phyloP scores from a whole-genome alignment of 345 rosid genomes.

The Orychophragmus violaceus region DNA sequence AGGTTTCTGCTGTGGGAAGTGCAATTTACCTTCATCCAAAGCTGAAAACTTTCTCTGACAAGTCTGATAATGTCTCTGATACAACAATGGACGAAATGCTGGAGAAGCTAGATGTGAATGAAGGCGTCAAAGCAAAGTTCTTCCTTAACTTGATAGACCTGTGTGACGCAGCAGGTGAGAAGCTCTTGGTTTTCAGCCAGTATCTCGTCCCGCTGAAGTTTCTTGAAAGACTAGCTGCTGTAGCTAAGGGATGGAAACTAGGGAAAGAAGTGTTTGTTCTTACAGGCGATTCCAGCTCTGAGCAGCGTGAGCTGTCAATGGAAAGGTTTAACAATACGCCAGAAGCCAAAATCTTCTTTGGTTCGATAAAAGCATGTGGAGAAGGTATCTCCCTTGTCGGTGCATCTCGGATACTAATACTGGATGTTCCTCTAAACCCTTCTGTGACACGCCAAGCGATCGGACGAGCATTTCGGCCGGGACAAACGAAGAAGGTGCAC shows the following conservation, averaged over 20 bases:
- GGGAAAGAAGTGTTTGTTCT: constrained; percentile 68
- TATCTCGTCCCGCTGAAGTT: constrained; percentile 73
- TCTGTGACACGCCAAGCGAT: constrained; percentile 97
- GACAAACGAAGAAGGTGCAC: constrained; percentile 79
- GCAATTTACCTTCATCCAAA: constrained; percentile 71
- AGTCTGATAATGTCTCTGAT: constrained; percentile 32
- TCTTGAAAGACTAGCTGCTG: constrained; percentile 57
- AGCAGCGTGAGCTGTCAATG: constrained; percentile 72
- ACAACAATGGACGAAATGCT: constrained; percentile 57
- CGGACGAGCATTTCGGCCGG: constrained; percentile 88
- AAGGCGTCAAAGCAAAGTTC: constrained; percentile 82
- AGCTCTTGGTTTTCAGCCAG: constrained; percentile 85
- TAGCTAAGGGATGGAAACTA: constrained; percentile 54
- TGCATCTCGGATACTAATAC: constrained; percentile 77
- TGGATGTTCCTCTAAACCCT: constrained; percentile 91
- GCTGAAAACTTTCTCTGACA: constrained; percentile 35
- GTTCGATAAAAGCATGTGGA: constrained; percentile 95
- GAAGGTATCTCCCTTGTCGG: constrained; percentile 96
- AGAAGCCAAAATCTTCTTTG: constrained; percentile 78
- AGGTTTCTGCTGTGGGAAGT: constrained; percentile 66
- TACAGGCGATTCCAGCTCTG: constrained; percentile 67
- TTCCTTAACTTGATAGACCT: constrained; percentile 64
- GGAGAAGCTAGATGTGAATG: constrained; percentile 47
- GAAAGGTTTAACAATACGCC: constrained; percentile 72
- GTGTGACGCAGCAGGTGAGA: constrained; percentile 68